A percentile compares a stretch with the other conserved stretches of the same genome.
phyloP scores from a whole-genome alignment of 441 rosid genomes.

The Pelargonium citronellum region DNA sequence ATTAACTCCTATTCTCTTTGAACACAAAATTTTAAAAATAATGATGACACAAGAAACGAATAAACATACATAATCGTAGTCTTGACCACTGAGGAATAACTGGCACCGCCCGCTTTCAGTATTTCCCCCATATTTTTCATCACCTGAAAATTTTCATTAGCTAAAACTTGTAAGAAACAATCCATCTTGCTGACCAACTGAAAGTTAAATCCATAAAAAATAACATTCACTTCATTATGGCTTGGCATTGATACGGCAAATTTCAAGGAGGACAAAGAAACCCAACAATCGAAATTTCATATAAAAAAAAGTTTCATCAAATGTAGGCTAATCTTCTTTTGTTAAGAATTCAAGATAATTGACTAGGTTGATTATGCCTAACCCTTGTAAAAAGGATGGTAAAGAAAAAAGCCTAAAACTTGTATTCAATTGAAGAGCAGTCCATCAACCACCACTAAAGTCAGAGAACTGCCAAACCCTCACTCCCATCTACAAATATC shows the following conservation, averaged over 20 bases:
- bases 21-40: not conserved
- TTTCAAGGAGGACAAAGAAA: not conserved
- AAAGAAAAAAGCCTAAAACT: not conserved
- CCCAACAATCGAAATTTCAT: not conserved
- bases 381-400: not conserved
- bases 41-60: not conserved
- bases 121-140: slow-evolving; percentile 3
- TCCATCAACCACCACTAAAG: not conserved
- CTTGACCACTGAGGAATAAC: not conserved
- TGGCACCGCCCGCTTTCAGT: not conserved
- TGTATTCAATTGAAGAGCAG: not conserved
- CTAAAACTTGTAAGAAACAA: not conserved
- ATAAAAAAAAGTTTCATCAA: too few relatives aligned
- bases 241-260: not conserved
- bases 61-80: not conserved
- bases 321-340: not conserved
- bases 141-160: not conserved
- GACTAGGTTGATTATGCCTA: not conserved
- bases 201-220: not conserved
- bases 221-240: not conserved
- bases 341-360: not conserved
- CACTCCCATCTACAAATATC: not conserved
- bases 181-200: too few relatives aligned
- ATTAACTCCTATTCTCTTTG: not conserved
- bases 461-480: not conserved